Conservation (phyloP, 2,329 filamentous ascomycete species). For the Tolypocladium paradoxum region DNA sequence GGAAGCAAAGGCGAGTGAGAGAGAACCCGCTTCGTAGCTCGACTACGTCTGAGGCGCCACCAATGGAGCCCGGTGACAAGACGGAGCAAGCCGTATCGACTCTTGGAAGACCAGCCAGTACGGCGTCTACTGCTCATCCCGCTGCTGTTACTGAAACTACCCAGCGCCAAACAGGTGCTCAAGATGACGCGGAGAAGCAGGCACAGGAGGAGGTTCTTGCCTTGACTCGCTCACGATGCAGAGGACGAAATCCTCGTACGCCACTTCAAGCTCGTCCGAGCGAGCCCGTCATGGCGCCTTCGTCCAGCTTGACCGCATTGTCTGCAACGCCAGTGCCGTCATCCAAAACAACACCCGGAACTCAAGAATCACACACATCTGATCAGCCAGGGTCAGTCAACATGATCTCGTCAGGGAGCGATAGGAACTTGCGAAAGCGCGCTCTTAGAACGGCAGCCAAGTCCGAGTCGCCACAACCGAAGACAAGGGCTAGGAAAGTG, state of each 20-base stretch:
- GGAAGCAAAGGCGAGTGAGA: slow-evolving; percentile 8
- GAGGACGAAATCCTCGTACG: slow-evolving; percentile 10
- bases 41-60: slow-evolving; percentile 15
- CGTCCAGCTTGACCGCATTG: slow-evolving; percentile 29
- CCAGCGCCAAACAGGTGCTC: neutral
- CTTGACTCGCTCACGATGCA: slow-evolving; percentile 4
- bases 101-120: neutral
- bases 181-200: neutral
- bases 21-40: slow-evolving; percentile 18
- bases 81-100: slow-evolving; percentile 7
- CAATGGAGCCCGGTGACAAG: slow-evolving; percentile 5
- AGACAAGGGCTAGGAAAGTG: slow-evolving; percentile 9
- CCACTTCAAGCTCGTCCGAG: slow-evolving; percentile 9
- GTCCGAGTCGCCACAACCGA: slow-evolving; percentile 16
- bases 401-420: slow-evolving; percentile 12
- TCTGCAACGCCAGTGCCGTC: slow-evolving; percentile 28
- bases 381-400: slow-evolving; percentile 10
- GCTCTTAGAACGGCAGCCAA: slow-evolving; percentile 7
- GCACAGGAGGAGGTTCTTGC: neutral
- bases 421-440: slow-evolving; percentile 9
- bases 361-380: slow-evolving; percentile 19
- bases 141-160: neutral
- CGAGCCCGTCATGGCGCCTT: slow-evolving; percentile 10
- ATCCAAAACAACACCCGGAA: slow-evolving; percentile 24
- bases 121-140: neutral